phyloP scores from a whole-genome alignment of 2,329 filamentous ascomycete genomes.

The Leptographium radiaticola region DNA sequence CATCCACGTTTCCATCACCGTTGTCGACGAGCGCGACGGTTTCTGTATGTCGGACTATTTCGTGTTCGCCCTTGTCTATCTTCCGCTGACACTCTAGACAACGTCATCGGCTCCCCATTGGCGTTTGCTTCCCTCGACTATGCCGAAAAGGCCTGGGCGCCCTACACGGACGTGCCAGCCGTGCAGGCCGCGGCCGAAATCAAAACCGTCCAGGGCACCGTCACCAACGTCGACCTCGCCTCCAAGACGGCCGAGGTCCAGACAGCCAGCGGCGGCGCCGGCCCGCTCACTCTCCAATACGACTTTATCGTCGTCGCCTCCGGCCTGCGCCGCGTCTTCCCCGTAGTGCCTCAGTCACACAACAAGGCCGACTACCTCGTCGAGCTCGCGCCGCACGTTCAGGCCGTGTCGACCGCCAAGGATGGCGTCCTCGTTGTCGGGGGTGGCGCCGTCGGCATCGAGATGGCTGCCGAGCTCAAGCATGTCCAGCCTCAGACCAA shows the following conservation, averaged over 20 bases:
- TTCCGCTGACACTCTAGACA: conserved; percentile 33
- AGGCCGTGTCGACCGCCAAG: conserved; percentile 34
- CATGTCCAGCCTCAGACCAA: conserved; percentile 46
- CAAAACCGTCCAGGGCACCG: conserved; percentile 51
- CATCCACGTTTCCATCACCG: conserved; percentile 53
- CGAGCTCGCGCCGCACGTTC: conserved; percentile 49
- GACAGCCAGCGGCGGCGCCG: conserved; percentile 29
- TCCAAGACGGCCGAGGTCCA: conserved; percentile 46
- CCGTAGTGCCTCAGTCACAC: conserved; percentile 56
- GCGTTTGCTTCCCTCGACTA: conserved; percentile 52
- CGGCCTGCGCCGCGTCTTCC: conserved; percentile 56
- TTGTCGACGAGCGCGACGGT: conserved; percentile 72
- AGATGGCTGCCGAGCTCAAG: conserved; percentile 67
- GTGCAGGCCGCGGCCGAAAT: conserved; percentile 46
- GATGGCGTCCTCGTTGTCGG: conserved; percentile 60
- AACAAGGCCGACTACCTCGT: conserved; percentile 48
- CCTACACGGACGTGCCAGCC: conserved; percentile 52
- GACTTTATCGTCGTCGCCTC: conserved; percentile 66
- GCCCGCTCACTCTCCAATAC: conserved; percentile 36
- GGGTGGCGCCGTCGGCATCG: conserved; percentile 27
- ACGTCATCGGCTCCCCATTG: conserved; percentile 63
- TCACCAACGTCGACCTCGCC: conserved; percentile 45
- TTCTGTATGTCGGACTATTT: conserved; percentile 44
- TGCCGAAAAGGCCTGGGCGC: conserved; percentile 56
- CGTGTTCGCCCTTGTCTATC: background rate